Conservation (phyloP, 2,329 filamentous ascomycete genomes). For the Penicillium hordei region DNA sequence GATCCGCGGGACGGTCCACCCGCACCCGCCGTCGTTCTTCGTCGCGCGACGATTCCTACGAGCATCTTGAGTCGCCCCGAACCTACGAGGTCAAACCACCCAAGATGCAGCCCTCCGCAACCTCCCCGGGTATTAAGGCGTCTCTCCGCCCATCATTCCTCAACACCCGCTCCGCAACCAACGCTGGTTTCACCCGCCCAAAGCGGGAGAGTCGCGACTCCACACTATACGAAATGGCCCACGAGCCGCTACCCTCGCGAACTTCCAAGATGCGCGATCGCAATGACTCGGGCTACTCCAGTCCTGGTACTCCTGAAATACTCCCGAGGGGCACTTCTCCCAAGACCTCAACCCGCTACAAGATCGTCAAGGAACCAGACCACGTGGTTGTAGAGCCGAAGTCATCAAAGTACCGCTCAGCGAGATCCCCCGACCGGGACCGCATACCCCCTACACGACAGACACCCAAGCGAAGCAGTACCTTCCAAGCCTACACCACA, state of each 20-base stretch:
- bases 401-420: conserved; percentile 28
- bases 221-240: conserved; percentile 29
- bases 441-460: conserved; percentile 20
- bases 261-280: conserved; percentile 41
- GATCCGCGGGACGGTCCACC: conserved; percentile 32
- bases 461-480: conserved; percentile 32
- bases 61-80: conserved; percentile 29
- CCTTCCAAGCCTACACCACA: conserved; percentile 26
- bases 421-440: conserved; percentile 31
- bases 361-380: conserved; percentile 31
- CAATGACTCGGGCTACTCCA: conserved; percentile 49
- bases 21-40: conserved; percentile 28
- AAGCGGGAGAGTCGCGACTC: conserved; percentile 26
- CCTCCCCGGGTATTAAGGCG: conserved; percentile 35
- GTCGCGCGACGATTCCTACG: conserved; percentile 35
- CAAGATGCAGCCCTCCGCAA: conserved; percentile 37
- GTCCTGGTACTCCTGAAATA: conserved; percentile 46
- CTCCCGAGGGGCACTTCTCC: conserved; percentile 33
- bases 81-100: conserved; percentile 31
- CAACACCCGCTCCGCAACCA: conserved; percentile 35
- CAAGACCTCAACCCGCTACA: conserved; percentile 37
- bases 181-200: conserved; percentile 27
- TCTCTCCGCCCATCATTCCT: conserved; percentile 33
- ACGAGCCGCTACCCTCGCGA: conserved; percentile 30
- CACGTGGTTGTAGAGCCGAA: conserved; percentile 30